phyloP scores from a whole-genome alignment of 1,284 basidiomycete genomes.

The Cutaneotrichosporon daszewskae region DNA sequence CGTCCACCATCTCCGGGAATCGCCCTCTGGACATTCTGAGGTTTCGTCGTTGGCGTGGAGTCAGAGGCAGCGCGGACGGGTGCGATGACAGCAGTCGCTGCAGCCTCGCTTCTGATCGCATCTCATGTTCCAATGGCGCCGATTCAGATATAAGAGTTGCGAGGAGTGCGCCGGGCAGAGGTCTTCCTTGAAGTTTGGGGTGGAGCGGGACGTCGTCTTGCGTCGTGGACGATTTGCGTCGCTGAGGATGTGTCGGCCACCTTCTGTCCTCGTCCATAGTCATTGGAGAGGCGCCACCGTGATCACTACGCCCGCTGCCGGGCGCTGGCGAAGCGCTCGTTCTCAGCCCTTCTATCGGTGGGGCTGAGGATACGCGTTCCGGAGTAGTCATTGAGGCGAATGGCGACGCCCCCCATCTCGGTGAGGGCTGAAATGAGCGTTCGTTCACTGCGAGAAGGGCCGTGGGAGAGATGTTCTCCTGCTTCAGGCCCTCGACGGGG shows the following conservation, averaged over 20 bases:
- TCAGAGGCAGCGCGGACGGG: conserved; percentile 35
- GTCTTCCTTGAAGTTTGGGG: conserved; percentile 25
- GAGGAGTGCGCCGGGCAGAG: conserved; percentile 35
- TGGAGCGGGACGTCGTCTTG: background rate
- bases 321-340: conserved; percentile 29
- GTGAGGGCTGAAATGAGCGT: conserved; percentile 7
- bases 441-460: background rate
- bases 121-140: conserved; percentile 41
- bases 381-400: conserved; percentile 15
- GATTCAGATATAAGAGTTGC: conserved; percentile 43
- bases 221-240: background rate
- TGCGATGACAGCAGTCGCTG: conserved; percentile 38
- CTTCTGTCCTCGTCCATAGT: conserved; percentile 18
- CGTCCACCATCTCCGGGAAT: conserved; percentile 44
- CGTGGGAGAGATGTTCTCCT: background rate
- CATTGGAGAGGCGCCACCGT: conserved; percentile 8
- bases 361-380: conserved; percentile 26
- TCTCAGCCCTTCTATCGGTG: conserved; percentile 31
- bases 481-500: no score
- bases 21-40: conserved; percentile 28
- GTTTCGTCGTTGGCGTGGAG: conserved; percentile 33
- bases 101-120: conserved; percentile 42
- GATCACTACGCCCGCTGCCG: background rate
- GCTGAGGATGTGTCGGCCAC: conserved; percentile 4
- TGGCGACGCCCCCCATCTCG: conserved; percentile 21